Percentiles rank a stretch among this genome's conserved stretches.
These are phyloP conservation scores for Halenospora varia DNA, from an alignment of 495 filamentous ascomycete genomes.

Conservation along the genomic window DNA sequence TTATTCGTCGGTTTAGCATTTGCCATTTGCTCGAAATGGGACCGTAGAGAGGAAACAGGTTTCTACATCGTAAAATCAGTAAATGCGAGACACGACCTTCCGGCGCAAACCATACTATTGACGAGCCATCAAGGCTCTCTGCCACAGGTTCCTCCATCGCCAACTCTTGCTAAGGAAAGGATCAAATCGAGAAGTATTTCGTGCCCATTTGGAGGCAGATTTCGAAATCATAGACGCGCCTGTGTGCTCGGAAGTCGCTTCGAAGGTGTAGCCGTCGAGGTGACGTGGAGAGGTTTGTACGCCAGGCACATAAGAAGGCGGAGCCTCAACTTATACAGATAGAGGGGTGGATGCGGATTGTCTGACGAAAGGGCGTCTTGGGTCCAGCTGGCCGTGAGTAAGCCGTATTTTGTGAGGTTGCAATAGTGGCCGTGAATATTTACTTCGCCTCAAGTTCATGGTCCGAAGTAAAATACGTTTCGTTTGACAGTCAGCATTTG, in stretches of 20 bases:
- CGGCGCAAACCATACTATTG: conserved; percentile 43
- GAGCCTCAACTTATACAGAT: not conserved
- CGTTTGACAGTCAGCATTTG: not conserved
- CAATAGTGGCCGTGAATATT: not conserved
- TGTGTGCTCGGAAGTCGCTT: not conserved
- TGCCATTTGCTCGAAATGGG: conserved; percentile 87
- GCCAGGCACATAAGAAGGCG: not conserved
- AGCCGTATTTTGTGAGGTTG: not conserved
- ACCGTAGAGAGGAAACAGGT: conserved; percentile 88
- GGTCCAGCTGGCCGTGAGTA: not conserved
- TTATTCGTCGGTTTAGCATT: conserved; percentile 36
- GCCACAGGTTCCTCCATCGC: conserved; percentile 24
- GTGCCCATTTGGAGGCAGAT: conserved; percentile 13
- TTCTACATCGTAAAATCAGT: conserved; percentile 38
- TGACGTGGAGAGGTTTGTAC: not conserved
- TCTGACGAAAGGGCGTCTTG: no score
- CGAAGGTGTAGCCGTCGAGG: not conserved
- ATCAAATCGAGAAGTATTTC: conserved; percentile 5
- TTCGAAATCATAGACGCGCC: conserved; percentile 15
- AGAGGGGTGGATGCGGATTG: not conserved
- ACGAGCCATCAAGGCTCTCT: conserved; percentile 51
- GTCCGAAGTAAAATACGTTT: not conserved
- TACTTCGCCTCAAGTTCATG: not conserved
- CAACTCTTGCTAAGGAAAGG: conserved; percentile 5
- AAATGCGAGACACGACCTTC: not conserved